A percentile compares a stretch with the other conserved stretches of the same genome.
Conservation (phyloP, 2,329 filamentous ascomycete genomes). For the Penicillium capsulatum region DNA sequence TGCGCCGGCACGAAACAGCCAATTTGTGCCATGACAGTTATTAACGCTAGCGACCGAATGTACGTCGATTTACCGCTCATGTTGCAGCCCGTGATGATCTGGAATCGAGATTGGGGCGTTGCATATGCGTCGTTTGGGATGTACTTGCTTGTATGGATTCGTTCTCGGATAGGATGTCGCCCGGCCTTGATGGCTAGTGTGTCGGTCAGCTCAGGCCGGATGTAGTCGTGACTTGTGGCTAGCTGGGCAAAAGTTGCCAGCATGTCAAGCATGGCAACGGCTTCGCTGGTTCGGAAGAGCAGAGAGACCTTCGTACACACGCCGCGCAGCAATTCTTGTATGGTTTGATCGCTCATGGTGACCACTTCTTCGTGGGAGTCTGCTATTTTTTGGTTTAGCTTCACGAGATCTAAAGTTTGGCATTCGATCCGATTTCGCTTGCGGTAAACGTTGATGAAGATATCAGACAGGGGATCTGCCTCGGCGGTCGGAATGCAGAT, state of each 20-base stretch:
- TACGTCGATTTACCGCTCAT: slow-evolving; percentile 99
- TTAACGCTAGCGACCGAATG: slow-evolving; percentile 76
- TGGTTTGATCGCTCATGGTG: slow-evolving; percentile 71
- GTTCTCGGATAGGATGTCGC: slow-evolving; percentile 75
- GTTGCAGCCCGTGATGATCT: slow-evolving; percentile 92
- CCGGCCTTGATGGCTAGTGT: slow-evolving; percentile 69
- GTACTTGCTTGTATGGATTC: slow-evolving; percentile 63
- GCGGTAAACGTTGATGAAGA: slow-evolving; percentile 72
- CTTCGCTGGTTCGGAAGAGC: slow-evolving; percentile 81
- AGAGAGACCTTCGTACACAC: slow-evolving; percentile 67
- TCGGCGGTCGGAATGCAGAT: slow-evolving; percentile 62
- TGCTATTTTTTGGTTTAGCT: slow-evolving; percentile 71
- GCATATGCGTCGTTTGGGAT: slow-evolving; percentile 90
- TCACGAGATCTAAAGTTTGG: slow-evolving; percentile 78
- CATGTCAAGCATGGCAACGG: slow-evolving; percentile 84
- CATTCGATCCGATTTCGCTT: slow-evolving; percentile 79
- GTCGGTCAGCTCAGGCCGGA: slow-evolving; percentile 63
- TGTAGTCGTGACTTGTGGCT: slow-evolving; percentile 63
- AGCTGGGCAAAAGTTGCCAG: slow-evolving; percentile 71
- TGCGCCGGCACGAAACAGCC: slow-evolving; percentile 84
- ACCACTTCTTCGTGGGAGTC: slow-evolving; percentile 82
- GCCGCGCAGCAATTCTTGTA: slow-evolving; percentile 67
- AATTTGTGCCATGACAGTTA: slow-evolving; percentile 90
- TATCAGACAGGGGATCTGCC: slow-evolving; percentile 59
- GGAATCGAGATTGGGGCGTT: slow-evolving; percentile 73